Evolutionary conservation across 2,329 filamentous ascomycete genomes (phyloP).

Genomic region (Neonectria sp.): DNA sequence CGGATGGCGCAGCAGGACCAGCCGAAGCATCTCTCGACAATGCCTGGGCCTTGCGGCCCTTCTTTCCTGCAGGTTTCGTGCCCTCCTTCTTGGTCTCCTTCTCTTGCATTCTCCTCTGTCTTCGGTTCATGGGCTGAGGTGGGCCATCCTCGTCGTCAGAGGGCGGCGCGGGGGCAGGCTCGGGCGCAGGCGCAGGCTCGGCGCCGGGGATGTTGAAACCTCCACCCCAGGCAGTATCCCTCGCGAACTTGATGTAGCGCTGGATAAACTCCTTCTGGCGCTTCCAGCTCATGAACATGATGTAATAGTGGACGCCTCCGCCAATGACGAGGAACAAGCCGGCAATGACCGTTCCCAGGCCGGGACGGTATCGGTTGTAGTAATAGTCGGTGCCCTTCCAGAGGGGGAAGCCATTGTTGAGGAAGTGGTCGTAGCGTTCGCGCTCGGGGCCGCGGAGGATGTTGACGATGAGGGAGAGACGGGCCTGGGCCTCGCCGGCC

Average conservation of each 20-base stretch:
- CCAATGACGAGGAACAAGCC: constrained; percentile 88
- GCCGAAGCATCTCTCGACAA: constrained; percentile 63
- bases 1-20: constrained; percentile 69
- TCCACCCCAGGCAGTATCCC: constrained; percentile 91
- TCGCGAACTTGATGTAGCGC: constrained; percentile 90
- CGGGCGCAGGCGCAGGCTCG: constrained; percentile 61
- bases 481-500: constrained; percentile 86
- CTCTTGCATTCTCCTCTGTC: constrained; percentile 90
- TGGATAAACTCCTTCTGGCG: constrained; percentile 93
- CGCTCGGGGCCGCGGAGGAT: constrained; percentile 86
- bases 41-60: constrained; percentile 55
- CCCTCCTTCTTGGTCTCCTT: constrained; percentile 83
- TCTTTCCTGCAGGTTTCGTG: constrained; percentile 68
- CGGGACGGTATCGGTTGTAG: constrained; percentile 93
- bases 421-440: constrained; percentile 94
- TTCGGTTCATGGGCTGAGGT: constrained; percentile 80
- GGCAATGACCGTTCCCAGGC: constrained; percentile 85
- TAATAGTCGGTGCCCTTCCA: constrained; percentile 99
- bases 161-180: constrained; percentile 61
- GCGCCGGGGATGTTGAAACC: constrained; percentile 80
- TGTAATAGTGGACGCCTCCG: constrained; percentile 89
- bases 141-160: constrained; percentile 66
- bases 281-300: constrained; percentile 88
- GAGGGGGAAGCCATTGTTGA: constrained; percentile 91
- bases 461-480: constrained; percentile 86